Percentiles rank a stretch among this genome's conserved stretches.
These are phyloP conservation scores for Peribolospora baueri DNA, from an alignment of 768 basidiomycete species.

Conservation along the genomic window DNA sequence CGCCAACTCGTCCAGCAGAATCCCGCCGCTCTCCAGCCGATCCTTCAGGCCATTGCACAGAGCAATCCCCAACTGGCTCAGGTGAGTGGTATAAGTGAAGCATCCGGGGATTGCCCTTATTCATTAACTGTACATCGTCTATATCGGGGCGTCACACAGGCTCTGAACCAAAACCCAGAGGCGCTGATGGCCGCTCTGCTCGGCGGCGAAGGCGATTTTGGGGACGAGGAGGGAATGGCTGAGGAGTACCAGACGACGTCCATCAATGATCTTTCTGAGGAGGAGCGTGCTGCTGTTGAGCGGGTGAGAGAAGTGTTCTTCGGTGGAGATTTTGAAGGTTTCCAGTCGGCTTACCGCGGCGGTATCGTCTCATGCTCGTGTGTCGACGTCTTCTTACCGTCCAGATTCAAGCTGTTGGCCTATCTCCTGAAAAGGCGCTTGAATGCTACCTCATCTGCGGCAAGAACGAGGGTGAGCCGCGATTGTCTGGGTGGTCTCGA, in stretches of 20 bases:
- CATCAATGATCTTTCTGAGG: conserved; percentile 51
- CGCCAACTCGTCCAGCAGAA: conserved; percentile 49
- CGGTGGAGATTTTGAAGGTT: conserved; percentile 28
- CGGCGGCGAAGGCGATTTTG: conserved; percentile 17
- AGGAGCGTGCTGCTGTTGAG: conserved; percentile 70
- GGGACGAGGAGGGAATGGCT: conserved; percentile 16
- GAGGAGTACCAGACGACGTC: conserved; percentile 26
- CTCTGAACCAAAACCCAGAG: conserved; percentile 47
- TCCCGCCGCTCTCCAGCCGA: conserved; percentile 47
- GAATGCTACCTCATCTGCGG: too few relatives aligned
- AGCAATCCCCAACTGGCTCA: conserved; percentile 54
- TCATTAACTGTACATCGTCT: background rate
- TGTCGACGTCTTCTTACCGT: too few relatives aligned
- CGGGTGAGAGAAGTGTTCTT: conserved; percentile 78
- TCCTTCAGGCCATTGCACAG: conserved; percentile 57
- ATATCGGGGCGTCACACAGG: background rate
- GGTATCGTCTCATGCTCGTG: too few relatives aligned
- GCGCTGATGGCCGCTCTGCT: conserved; percentile 40
- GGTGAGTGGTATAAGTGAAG: background rate
- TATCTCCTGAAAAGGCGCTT: too few relatives aligned
- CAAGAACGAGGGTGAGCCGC: too few relatives aligned
- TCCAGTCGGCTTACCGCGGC: too few relatives aligned
- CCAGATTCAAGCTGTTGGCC: too few relatives aligned
- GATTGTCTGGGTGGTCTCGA: too few relatives aligned
- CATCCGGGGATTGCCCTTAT: background rate